These are phyloP conservation scores for Pleomassaria siparia DNA, from an alignment of 2,329 filamentous ascomycete genomes.

Conservation along the genomic window DNA sequence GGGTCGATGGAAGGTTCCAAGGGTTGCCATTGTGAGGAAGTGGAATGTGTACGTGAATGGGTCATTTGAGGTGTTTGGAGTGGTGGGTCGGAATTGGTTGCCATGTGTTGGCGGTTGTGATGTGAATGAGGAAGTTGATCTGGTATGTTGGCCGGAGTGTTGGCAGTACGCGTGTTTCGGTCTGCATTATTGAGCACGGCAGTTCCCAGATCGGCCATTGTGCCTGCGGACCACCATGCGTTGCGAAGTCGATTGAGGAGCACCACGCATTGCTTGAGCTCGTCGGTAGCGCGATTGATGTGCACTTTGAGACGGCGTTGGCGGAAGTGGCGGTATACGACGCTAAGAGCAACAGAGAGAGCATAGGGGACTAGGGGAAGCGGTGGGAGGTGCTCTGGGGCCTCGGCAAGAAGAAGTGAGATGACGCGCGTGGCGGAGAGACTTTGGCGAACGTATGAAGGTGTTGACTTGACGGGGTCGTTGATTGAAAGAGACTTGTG, in stretches of 20 bases:
- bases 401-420: conserved; percentile 52
- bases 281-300: conserved; percentile 49
- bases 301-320: conserved; percentile 52
- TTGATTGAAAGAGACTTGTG: conserved; percentile 52
- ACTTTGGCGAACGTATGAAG: conserved; percentile 57
- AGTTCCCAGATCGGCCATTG: conserved; percentile 47
- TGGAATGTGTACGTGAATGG: conserved; percentile 11
- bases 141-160: conserved; percentile 30
- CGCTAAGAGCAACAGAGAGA: conserved; percentile 56
- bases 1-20: conserved; percentile 36
- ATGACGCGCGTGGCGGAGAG: conserved; percentile 59
- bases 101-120: conserved; percentile 1
- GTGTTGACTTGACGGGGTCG: conserved; percentile 49
- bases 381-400: conserved; percentile 50
- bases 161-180: conserved; percentile 37
- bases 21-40: conserved; percentile 20
- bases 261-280: conserved; percentile 47
- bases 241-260: conserved; percentile 48
- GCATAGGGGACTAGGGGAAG: conserved; percentile 60
- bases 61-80: conserved; percentile 18
- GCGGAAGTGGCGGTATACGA: conserved; percentile 60
- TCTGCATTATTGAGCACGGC: conserved; percentile 45
- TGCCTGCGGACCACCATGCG: conserved; percentile 50
- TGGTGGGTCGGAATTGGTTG: background rate
- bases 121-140: conserved; percentile 4